Evolutionary conservation across 2,329 filamentous ascomycete genomes (phyloP).

Genomic region (Metarhizium anisopliae): DNA sequence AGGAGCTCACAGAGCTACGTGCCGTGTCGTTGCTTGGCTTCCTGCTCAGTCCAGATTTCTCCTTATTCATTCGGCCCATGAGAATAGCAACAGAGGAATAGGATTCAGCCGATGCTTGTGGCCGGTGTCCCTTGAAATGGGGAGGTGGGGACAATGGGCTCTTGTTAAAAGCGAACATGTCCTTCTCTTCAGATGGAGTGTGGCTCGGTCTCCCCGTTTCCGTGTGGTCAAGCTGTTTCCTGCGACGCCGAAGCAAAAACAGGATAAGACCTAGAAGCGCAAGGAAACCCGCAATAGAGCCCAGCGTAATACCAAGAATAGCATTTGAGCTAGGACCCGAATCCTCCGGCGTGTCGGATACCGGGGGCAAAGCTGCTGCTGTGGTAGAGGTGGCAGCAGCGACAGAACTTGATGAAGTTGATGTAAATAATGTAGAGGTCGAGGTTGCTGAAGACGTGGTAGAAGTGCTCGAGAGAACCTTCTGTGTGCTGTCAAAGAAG

Average conservation of each 20-base stretch:
- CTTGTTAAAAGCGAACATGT: conserved; percentile 38
- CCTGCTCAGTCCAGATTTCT: conserved; percentile 36
- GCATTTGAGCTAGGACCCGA: conserved; percentile 34
- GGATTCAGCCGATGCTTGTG: conserved; percentile 45
- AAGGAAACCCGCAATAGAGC: conserved; percentile 68
- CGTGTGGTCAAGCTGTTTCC: conserved; percentile 42
- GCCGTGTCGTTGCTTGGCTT: conserved; percentile 47
- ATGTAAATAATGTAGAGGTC: conserved; percentile 11
- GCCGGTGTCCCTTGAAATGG: conserved; percentile 42
- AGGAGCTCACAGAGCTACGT: conserved; percentile 40
- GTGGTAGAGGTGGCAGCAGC: conserved; percentile 13
- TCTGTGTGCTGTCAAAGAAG: conserved; percentile 44
- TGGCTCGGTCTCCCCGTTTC: conserved; percentile 36
- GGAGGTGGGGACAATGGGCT: conserved; percentile 26
- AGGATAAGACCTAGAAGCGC: conserved; percentile 64
- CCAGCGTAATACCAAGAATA: conserved; percentile 74
- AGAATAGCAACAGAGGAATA: conserved; percentile 57
- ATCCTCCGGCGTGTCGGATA: conserved; percentile 1
- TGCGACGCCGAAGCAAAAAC: conserved; percentile 43
- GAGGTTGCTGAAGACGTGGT: conserved; percentile 20
- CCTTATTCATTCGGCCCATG: conserved; percentile 50
- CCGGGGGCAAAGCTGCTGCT: conserved; percentile 9
- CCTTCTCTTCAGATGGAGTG: conserved; percentile 47
- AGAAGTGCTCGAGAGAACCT: conserved; percentile 23
- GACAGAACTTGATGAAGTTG: conserved; percentile 14